phyloP scores from a whole-genome alignment of 108 stramenopile genomes.

The Fistulifera solaris region DNA sequence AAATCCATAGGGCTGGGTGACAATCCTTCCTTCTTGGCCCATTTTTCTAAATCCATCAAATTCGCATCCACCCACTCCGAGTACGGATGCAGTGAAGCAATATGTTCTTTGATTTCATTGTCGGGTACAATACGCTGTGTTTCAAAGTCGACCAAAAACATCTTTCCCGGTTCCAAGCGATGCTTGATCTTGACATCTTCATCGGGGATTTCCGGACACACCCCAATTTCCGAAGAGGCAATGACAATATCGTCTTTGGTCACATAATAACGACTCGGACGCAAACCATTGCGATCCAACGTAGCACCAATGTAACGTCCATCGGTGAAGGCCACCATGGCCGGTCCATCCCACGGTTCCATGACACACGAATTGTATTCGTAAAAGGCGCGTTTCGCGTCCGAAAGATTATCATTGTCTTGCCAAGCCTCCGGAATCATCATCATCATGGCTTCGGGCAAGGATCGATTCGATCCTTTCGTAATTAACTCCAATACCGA shows the following conservation, averaged over 20 bases:
- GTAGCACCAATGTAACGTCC: conserved; percentile 91
- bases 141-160: conserved; percentile 96
- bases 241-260: conserved; percentile 93
- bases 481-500: conserved; percentile 87
- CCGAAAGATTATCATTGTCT: conserved; percentile 85
- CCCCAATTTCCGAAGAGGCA: conserved; percentile 93
- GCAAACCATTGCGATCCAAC: conserved; percentile 91
- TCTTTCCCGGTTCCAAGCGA: conserved; percentile 96
- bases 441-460: conserved; percentile 93
- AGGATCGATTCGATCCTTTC: conserved; percentile 70
- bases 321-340: conserved; percentile 98
- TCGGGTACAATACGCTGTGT: conserved; percentile 89
- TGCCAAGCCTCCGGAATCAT: conserved; percentile 97
- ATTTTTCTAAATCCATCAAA: conserved; percentile 69
- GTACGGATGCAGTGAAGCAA: conserved; percentile 83
- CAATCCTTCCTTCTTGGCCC: conserved; percentile 36
- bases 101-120: conserved; percentile 92
- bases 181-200: conserved; percentile 85
- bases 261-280: conserved; percentile 93
- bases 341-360: conserved; percentile 99
- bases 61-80: conserved; percentile 81
- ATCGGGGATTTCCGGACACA: conserved; percentile 79
- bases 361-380: conserved; percentile 96
- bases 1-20: conserved; percentile 53
- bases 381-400: conserved; percentile 92